These are phyloP conservation scores for Cyclostephanos invisitatus DNA, from an alignment of 108 stramenopile species.

Conservation along the genomic window DNA sequence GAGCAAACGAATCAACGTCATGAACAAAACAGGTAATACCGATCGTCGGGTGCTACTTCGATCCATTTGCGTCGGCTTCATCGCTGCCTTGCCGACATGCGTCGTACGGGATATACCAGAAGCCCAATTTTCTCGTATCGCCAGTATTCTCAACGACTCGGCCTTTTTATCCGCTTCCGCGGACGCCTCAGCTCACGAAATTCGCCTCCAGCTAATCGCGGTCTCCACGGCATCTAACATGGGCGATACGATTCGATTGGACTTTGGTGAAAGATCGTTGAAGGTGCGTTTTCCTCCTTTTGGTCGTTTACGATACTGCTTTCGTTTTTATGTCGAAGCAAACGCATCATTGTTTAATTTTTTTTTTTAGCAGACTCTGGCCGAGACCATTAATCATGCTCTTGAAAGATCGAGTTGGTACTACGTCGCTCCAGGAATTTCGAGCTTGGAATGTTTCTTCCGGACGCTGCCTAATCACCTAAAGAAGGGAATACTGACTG, in stretches of 20 bases:
- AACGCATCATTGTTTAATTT: not conserved
- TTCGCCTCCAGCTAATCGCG: constrained; percentile 13
- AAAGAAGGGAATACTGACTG: constrained; percentile 1
- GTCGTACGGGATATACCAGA: constrained; percentile 15
- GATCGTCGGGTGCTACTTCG: not conserved
- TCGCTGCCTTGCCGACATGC: constrained; percentile 4
- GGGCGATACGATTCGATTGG: constrained; percentile 19
- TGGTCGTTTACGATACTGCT: not conserved
- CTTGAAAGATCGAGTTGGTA: constrained; percentile 35
- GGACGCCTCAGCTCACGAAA: not conserved
- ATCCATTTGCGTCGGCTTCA: constrained; percentile 16
- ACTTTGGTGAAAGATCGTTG: constrained; percentile 12
- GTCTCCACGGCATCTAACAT: constrained; percentile 17
- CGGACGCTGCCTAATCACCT: constrained; percentile 26
- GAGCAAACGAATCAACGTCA: not conserved
- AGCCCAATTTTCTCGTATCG: constrained; percentile 16
- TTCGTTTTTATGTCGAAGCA: not conserved
- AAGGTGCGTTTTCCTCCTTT: constrained; percentile 6
- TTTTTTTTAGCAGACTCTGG: constrained; percentile 14
- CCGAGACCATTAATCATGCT: constrained; percentile 20
- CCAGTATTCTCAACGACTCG: constrained; percentile 7
- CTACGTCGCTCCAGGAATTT: constrained; percentile 24
- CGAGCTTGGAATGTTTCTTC: constrained; percentile 19
- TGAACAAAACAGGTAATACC: not conserved
- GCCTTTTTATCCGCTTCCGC: constrained; percentile 1